phyloP scores from a whole-genome alignment of 208 protist species.

The Leishmania lainsoni region DNA sequence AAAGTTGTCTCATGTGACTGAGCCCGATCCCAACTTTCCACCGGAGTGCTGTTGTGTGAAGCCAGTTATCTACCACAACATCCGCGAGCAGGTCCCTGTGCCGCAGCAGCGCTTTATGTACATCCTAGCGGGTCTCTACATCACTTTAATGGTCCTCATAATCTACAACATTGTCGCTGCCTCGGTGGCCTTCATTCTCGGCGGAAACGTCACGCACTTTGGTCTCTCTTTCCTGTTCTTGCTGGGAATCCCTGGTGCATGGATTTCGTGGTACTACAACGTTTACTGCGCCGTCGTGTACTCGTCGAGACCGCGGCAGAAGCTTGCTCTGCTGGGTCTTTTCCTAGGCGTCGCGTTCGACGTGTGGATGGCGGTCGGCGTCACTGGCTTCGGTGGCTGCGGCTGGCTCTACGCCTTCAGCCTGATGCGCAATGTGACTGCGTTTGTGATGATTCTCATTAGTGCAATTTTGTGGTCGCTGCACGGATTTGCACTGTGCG shows the following conservation, averaged over 20 bases:
- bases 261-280: slow-evolving; percentile 88
- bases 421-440: neutral
- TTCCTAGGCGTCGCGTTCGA: slow-evolving; percentile 68
- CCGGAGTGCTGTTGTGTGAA: slow-evolving; percentile 84
- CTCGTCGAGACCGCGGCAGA: slow-evolving; percentile 41
- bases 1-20: slow-evolving; percentile 29
- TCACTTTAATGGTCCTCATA: slow-evolving; percentile 67
- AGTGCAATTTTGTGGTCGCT: slow-evolving; percentile 68
- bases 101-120: slow-evolving; percentile 84
- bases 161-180: slow-evolving; percentile 78
- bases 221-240: slow-evolving; percentile 86
- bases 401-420: slow-evolving; percentile 73
- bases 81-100: slow-evolving; percentile 72
- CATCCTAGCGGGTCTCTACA: slow-evolving; percentile 69
- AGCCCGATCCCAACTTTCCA: slow-evolving; percentile 81
- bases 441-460: slow-evolving; percentile 60
- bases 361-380: slow-evolving; percentile 82
- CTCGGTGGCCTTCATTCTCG: slow-evolving; percentile 54
- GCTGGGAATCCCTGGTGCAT: slow-evolving; percentile 78
- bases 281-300: slow-evolving; percentile 57
- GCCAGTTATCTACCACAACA: slow-evolving; percentile 87
- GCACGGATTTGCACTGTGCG: slow-evolving; percentile 53
- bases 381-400: slow-evolving; percentile 69
- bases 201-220: slow-evolving; percentile 64
- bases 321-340: slow-evolving; percentile 65